phyloP scores from a whole-genome alignment of 345 rosid species.

The Arabis alpina region DNA sequence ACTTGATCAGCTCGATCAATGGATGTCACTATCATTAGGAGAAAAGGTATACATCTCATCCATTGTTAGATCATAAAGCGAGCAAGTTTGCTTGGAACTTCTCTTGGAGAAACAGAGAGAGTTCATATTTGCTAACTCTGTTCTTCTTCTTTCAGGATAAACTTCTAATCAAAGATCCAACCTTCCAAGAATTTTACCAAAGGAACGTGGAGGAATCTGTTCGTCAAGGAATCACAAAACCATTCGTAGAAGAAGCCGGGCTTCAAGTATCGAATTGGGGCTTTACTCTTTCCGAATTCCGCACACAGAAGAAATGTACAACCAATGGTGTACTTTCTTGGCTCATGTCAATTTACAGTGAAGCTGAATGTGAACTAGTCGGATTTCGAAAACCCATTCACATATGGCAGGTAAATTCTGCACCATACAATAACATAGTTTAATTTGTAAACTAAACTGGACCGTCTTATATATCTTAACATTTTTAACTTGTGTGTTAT shows the following conservation, averaged over 20 bases:
- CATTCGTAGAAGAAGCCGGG: constrained; percentile 82
- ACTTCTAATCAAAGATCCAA: constrained; percentile 53
- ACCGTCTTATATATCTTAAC: constrained; percentile 1
- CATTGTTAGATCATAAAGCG: neutral
- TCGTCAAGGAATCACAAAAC: constrained; percentile 75
- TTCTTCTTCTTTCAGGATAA: constrained; percentile 61
- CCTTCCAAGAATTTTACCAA: constrained; percentile 74
- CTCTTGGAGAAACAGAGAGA: neutral
- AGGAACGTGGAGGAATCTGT: constrained; percentile 91
- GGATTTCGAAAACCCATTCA: constrained; percentile 86
- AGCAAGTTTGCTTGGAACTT: neutral
- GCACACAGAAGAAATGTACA: constrained; percentile 65
- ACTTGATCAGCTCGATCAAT: constrained; percentile 70
- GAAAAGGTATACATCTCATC: constrained; percentile 54
- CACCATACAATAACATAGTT: neutral
- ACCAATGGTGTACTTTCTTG: constrained; percentile 68
- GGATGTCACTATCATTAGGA: constrained; percentile 71
- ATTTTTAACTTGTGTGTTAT: neutral
- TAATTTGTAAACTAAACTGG: neutral
- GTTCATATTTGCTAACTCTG: constrained; percentile 6
- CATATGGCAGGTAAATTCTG: constrained; percentile 82
- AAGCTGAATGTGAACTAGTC: constrained; percentile 68
- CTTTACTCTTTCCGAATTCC: constrained; percentile 73
- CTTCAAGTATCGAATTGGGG: constrained; percentile 86
- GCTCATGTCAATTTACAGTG: constrained; percentile 78